Evolutionary conservation across 306 rosid species (phyloP).

Genomic region (Leucaena leucocephala): DNA sequence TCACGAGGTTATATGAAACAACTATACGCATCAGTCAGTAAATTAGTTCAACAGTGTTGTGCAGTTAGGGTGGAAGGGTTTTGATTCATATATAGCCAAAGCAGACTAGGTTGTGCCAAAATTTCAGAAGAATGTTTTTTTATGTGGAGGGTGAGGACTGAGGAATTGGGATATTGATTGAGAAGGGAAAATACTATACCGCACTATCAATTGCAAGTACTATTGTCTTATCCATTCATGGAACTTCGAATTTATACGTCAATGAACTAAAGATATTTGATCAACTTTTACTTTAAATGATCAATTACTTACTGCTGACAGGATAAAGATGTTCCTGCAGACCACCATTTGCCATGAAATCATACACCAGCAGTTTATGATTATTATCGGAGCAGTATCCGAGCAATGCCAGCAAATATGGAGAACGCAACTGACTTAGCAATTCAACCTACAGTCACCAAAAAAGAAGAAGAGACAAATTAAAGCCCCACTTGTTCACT

Average conservation of each 20-base stretch:
- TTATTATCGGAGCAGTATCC: conserved; percentile 86
- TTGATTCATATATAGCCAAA: conserved; percentile 5
- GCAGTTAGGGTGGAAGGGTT: background rate
- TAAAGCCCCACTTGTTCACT: conserved; percentile 6
- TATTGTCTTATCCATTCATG: conserved; percentile 11
- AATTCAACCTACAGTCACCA: conserved; percentile 74
- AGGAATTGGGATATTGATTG: background rate
- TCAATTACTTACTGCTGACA: conserved; percentile 58
- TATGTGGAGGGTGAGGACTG: background rate
- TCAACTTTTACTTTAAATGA: conserved; percentile 1
- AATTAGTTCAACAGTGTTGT: background rate
- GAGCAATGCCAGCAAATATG: conserved; percentile 84
- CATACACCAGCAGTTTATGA: conserved; percentile 88
- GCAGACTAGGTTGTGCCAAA: conserved; percentile 8
- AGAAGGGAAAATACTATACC: background rate
- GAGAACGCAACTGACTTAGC: conserved; percentile 82
- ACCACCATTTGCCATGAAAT: conserved; percentile 93
- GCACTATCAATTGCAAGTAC: background rate
- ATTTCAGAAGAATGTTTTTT: background rate
- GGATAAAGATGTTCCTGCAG: conserved; percentile 97
- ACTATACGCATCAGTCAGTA: background rate
- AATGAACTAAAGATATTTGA: conserved; percentile 11
- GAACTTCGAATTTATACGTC: conserved; percentile 1
- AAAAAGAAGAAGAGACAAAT: background rate
- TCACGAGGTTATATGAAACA: background rate